phyloP scores from a whole-genome alignment of 1,139 yeast genomes.

The Nakaseomyces nivariensis region DNA sequence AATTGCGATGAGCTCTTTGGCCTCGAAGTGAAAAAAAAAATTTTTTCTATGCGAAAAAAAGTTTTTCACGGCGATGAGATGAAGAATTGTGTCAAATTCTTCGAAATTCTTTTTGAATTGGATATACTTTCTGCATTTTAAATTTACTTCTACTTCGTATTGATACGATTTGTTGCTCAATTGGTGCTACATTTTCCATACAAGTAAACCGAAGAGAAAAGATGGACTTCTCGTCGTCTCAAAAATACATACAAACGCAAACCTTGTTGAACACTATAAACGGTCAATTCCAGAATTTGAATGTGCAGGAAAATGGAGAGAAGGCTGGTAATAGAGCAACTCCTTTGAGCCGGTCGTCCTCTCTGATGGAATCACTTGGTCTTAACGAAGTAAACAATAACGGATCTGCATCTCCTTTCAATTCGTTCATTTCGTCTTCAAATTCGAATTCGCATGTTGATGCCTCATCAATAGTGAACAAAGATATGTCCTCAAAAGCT shows the following conservation, averaged over 20 bases:
- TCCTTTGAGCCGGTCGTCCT: slow-evolving; percentile 13
- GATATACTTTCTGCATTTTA: too few species aligned
- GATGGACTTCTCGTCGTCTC: slow-evolving; percentile 1
- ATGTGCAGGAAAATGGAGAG: slow-evolving; percentile 6
- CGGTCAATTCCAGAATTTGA: slow-evolving; percentile 14
- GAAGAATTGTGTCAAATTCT: too few species aligned
- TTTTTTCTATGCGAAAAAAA: not conserved
- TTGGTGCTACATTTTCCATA: too few species aligned
- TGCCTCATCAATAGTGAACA: not conserved
- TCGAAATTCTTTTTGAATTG: too few species aligned
- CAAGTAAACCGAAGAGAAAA: not conserved
- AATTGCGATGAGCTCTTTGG: not conserved
- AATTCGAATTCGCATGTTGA: not conserved
- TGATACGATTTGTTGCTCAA: too few species aligned
- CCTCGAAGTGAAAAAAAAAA: not conserved
- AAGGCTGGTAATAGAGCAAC: not conserved
- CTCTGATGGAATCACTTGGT: slow-evolving; percentile 21
- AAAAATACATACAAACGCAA: not conserved
- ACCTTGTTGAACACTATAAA: slow-evolving; percentile 9
- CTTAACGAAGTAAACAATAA: not conserved
- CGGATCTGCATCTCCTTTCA: not conserved
- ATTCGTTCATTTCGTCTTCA: not conserved
- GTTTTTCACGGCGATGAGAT: not conserved
- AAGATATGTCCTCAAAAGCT: not conserved
- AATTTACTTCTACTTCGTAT: too few species aligned